A percentile compares a stretch with the other conserved stretches of the same genome.
These are phyloP conservation scores for Backusella tarrabulga DNA, from an alignment of 192 early-diverging fungal genomes.

Conservation along the genomic window DNA sequence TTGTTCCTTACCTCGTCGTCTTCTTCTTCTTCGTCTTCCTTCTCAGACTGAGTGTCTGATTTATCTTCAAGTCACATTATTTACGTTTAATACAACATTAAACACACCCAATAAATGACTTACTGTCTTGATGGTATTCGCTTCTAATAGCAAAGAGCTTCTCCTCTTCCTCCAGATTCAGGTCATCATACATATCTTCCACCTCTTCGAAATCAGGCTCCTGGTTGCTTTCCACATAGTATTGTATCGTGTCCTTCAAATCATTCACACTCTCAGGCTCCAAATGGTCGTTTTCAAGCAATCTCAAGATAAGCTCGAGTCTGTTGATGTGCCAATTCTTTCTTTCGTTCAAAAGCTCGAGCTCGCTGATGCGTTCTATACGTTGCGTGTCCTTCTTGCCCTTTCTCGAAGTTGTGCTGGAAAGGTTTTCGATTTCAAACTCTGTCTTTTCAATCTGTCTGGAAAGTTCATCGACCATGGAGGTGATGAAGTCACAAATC, in stretches of 20 bases:
- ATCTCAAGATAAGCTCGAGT: conserved; percentile 88
- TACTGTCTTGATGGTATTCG: conserved; percentile 50
- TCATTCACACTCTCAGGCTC: conserved; percentile 76
- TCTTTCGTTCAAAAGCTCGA: conserved; percentile 79
- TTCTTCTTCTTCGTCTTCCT: conserved; percentile 3
- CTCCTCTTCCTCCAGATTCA: conserved; percentile 93
- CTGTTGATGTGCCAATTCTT: conserved; percentile 91
- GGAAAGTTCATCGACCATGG: conserved; percentile 77
- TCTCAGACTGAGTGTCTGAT: background rate
- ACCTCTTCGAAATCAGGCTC: conserved; percentile 90
- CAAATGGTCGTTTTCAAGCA: conserved; percentile 91
- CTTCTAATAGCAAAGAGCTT: conserved; percentile 77
- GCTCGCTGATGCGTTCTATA: conserved; percentile 62
- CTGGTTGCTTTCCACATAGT: conserved; percentile 90
- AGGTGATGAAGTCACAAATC: conserved; percentile 78
- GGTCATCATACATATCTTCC: conserved; percentile 90
- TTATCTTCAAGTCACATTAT: background rate
- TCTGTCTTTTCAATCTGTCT: conserved; percentile 92
- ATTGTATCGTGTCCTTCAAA: conserved; percentile 88
- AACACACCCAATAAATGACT: background rate
- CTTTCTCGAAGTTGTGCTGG: conserved; percentile 59
- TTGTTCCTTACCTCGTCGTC: background rate
- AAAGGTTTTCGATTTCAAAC: conserved; percentile 80
- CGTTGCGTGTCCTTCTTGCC: conserved; percentile 73
- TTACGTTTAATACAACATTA: background rate